These are phyloP conservation scores for Zea mays DNA, from an alignment of 176 grass and related monocot species.

Conservation along the genomic window DNA sequence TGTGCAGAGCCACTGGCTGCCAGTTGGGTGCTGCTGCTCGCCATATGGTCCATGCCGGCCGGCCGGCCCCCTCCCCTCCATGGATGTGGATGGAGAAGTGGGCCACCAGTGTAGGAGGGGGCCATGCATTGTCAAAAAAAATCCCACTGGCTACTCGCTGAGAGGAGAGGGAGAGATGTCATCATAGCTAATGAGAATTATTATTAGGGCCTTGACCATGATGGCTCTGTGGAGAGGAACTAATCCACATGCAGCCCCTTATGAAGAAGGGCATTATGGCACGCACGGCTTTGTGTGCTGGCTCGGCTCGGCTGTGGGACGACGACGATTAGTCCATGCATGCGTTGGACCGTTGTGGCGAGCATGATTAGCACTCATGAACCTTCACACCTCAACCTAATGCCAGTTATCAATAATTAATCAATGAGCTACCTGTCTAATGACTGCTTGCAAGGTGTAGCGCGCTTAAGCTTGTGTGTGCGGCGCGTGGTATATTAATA, in stretches of 20 bases:
- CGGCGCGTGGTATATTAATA: neutral
- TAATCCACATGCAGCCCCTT: constrained; percentile 45
- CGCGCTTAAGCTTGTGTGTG: neutral
- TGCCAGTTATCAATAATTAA: constrained; percentile 16
- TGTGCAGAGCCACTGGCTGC: constrained; percentile 37
- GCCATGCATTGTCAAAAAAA: neutral
- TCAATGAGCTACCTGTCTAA: neutral
- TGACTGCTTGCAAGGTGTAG: neutral
- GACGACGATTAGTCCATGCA: constrained; percentile 20
- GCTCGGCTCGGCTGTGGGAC: neutral
- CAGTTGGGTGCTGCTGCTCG: constrained; percentile 37
- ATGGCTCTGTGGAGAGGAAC: constrained; percentile 34
- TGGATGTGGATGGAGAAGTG: constrained; percentile 13
- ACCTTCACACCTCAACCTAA: constrained; percentile 23
- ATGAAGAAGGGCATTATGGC: neutral
- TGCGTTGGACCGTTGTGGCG: neutral
- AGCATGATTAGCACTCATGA: constrained; percentile 36
- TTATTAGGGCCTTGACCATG: constrained; percentile 45
- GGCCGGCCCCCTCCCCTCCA: neutral
- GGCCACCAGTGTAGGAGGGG: neutral
- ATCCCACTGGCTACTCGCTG: neutral
- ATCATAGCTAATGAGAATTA: constrained; percentile 43
- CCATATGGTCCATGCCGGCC: constrained; percentile 14
- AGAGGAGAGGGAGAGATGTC: neutral
- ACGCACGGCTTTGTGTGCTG: no score